phyloP scores from a whole-genome alignment of 495 filamentous ascomycete genomes.

The Mytilinidion resinicola region DNA sequence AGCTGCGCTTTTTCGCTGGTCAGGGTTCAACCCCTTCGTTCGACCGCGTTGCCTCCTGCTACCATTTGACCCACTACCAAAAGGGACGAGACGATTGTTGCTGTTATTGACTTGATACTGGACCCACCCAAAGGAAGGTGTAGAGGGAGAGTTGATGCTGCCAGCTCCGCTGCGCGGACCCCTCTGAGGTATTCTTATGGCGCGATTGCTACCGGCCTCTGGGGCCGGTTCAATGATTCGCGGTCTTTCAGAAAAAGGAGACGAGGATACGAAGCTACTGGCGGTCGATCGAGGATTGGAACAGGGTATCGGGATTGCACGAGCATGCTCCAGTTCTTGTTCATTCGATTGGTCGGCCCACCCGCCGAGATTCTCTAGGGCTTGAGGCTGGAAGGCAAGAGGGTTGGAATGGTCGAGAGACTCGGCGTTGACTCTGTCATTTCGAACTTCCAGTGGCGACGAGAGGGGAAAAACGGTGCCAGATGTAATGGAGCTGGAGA shows the following conservation, averaged over 20 bases:
- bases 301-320: slow-evolving; percentile 22
- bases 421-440: not conserved
- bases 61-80: slow-evolving; percentile 10
- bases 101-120: slow-evolving; percentile 20
- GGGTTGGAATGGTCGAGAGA: slow-evolving; percentile 19
- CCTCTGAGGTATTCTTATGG: slow-evolving; percentile 6
- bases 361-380: slow-evolving; percentile 10
- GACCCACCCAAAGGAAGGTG: slow-evolving; percentile 23
- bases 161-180: slow-evolving; percentile 1
- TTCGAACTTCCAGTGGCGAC: slow-evolving; percentile 5
- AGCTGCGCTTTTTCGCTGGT: slow-evolving; percentile 23
- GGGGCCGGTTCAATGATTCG: slow-evolving; percentile 4
- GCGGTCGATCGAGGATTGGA: not conserved
- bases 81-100: slow-evolving; percentile 13
- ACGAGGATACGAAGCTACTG: not conserved
- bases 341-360: slow-evolving; percentile 18
- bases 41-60: slow-evolving; percentile 18
- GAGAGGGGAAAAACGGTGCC: slow-evolving; percentile 13
- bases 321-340: slow-evolving; percentile 8
- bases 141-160: slow-evolving; percentile 14
- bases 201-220: not conserved
- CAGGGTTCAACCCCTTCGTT: slow-evolving; percentile 9
- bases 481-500: slow-evolving; percentile 14
- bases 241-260: not conserved
- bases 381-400: slow-evolving; percentile 12